A percentile compares a stretch with the other conserved stretches of the same genome.
These are phyloP conservation scores for Ceriops tagal DNA, from an alignment of 345 rosid species.

Conservation along the genomic window DNA sequence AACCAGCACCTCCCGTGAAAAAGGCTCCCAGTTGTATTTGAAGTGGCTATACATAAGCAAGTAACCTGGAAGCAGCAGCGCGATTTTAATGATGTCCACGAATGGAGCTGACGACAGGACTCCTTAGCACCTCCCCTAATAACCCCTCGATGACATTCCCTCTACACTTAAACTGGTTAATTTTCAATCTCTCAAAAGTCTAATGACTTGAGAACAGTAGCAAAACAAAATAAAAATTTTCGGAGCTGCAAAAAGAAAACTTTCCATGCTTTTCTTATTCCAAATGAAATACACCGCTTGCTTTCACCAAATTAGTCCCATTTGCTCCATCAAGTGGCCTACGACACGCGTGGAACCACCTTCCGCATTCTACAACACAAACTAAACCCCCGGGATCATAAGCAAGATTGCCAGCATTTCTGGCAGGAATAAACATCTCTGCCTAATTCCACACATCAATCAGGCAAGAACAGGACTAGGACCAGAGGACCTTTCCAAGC, in stretches of 20 bases:
- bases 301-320: background rate
- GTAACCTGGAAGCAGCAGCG: too few species aligned
- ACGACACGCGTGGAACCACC: too few species aligned
- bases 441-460: constrained; percentile 5
- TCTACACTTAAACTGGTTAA: too few species aligned
- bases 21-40: too few species aligned
- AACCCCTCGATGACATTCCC: too few species aligned
- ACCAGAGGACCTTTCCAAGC: constrained; percentile 41
- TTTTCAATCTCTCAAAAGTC: too few species aligned
- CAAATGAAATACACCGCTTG: background rate
- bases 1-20: too few species aligned
- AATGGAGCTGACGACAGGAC: too few species aligned
- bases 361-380: background rate
- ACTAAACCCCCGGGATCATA: background rate
- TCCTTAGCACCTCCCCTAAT: too few species aligned
- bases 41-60: too few species aligned
- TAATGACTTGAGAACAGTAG: background rate
- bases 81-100: too few species aligned
- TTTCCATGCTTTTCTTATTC: background rate
- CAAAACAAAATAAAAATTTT: background rate
- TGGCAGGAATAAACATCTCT: background rate
- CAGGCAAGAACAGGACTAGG: constrained; percentile 49
- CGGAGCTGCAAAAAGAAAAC: background rate
- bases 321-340: background rate
- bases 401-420: constrained; percentile 9